Conservation (phyloP, 169 alveolate species). For the Theileria annulata region DNA sequence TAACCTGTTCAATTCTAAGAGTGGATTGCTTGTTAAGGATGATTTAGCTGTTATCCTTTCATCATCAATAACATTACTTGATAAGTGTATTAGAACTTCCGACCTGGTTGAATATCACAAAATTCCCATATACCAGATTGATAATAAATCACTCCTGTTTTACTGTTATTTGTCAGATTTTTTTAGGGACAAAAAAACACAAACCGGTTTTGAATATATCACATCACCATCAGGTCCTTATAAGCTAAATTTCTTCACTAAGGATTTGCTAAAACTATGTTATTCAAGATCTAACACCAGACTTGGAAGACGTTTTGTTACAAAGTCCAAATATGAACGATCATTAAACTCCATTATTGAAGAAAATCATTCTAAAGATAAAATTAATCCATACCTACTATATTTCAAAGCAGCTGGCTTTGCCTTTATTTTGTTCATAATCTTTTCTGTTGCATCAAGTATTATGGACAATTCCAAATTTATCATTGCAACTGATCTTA, state of each 20-base stretch:
- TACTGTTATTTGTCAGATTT: too few species aligned
- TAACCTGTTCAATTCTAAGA: slow-evolving; percentile 55
- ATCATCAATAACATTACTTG: background rate
- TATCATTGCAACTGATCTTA: background rate
- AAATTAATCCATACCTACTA: background rate
- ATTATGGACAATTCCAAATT: background rate
- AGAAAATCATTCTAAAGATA: too few species aligned
- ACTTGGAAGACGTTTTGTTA: background rate
- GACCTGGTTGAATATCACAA: too few species aligned
- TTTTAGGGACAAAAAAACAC: background rate
- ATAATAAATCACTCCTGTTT: too few species aligned
- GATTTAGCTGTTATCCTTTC: slow-evolving; percentile 35
- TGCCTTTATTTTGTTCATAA: too few species aligned
- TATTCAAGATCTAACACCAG: background rate
- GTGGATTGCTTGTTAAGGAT: slow-evolving; percentile 29
- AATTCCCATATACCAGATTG: too few species aligned
- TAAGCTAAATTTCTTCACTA: too few species aligned
- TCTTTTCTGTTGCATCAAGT: background rate
- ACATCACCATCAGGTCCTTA: too few species aligned
- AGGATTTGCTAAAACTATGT: background rate
- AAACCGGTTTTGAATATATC: too few species aligned
- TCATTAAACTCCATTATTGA: background rate
- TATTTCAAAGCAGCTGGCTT: background rate
- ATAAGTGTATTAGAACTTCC: background rate
- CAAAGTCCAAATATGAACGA: background rate